These are phyloP conservation scores for Cladosporium sp. DNA, from an alignment of 2,329 filamentous ascomycete species.

Conservation along the genomic window DNA sequence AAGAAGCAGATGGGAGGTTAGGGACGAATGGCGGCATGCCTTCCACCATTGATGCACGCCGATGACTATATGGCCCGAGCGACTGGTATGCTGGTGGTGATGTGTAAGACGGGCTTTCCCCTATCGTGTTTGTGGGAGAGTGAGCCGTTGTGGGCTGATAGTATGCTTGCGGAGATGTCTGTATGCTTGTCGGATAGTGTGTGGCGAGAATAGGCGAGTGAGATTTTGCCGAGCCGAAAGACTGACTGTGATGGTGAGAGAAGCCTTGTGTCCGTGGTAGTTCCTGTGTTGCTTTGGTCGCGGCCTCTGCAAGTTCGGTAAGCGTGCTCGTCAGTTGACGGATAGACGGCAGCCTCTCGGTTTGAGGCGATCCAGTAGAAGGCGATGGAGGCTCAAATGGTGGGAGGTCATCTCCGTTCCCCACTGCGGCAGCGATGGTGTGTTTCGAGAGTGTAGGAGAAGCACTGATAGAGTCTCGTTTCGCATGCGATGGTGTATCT, in stretches of 20 bases:
- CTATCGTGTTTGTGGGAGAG: constrained; percentile 25
- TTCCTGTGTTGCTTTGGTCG: constrained; percentile 20
- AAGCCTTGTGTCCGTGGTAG: constrained; percentile 18
- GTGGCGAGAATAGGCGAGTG: constrained; percentile 25
- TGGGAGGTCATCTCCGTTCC: constrained; percentile 18
- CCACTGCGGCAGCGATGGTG: constrained; percentile 14
- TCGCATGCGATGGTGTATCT: neutral
- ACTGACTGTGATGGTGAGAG: constrained; percentile 25
- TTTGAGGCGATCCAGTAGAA: constrained; percentile 18
- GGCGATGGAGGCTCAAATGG: constrained; percentile 23
- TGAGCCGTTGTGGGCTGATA: constrained; percentile 16
- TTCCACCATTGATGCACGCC: constrained; percentile 20
- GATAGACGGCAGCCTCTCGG: constrained; percentile 30
- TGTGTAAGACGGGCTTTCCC: constrained; percentile 22
- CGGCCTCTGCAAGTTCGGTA: constrained; percentile 26
- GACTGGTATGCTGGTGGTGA: constrained; percentile 22
- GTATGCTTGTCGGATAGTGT: constrained; percentile 22
- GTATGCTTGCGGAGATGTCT: constrained; percentile 25
- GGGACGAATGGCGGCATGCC: constrained; percentile 17
- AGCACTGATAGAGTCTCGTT: constrained; percentile 12
- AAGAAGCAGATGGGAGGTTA: constrained; percentile 26
- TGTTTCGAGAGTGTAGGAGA: constrained; percentile 11
- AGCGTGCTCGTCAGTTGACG: constrained; percentile 24
- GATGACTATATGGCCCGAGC: constrained; percentile 17
- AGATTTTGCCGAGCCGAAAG: constrained; percentile 26